Base-by-base conservation (phyloP, 768 basidiomycete species). In the Leucocoprinus leucothites region DNA sequence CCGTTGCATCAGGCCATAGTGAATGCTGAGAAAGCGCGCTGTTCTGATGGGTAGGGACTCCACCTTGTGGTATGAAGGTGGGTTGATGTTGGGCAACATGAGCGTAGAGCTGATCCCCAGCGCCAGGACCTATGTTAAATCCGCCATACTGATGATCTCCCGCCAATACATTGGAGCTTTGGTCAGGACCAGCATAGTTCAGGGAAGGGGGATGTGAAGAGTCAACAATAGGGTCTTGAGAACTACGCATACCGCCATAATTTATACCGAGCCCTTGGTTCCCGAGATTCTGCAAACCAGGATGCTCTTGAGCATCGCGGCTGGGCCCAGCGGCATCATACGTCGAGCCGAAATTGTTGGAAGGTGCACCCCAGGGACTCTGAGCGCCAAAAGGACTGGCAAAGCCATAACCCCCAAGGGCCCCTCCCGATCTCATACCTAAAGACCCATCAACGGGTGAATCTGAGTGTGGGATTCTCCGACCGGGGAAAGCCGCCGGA, bases 381-480 rank as follows among this genome's bases (percentile, higher is more conserved):
- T 57, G 58, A 6, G 54, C 56, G 59, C 28, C 62, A 58, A 48
- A 55, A 48, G 58, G 44, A 43, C 51, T 24, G 31, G 55, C 18
- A 49, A 44, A 51, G 35, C 54, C 48, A 48, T 50, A 38, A 53
- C 19, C 26, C 21, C 54, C 48, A 16, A 48, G 34, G 14, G 38
- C 16, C 14, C 21, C 41, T 25, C 34, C 44, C n/a, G 54, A 34
- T 24, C 40, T 13, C 9, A 31, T 19, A 11, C 46, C 58, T 16
- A 67, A 57, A 18, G 71, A 59, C 24, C 69, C 64, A 53, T 84
- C 80, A 1, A 74, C 49, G 7, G 67, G 63, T 9, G 70, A 51
- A 28, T 82, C 80, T 49, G 72, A 69, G 45, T 76, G 74, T 1
- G 69, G 63, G 44, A 68, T 65, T 59, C 74, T 68, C 38, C 74